Evolutionary conservation across 1,139 yeast species (phyloP).

Genomic region (Yamadazyma atlantica): DNA sequence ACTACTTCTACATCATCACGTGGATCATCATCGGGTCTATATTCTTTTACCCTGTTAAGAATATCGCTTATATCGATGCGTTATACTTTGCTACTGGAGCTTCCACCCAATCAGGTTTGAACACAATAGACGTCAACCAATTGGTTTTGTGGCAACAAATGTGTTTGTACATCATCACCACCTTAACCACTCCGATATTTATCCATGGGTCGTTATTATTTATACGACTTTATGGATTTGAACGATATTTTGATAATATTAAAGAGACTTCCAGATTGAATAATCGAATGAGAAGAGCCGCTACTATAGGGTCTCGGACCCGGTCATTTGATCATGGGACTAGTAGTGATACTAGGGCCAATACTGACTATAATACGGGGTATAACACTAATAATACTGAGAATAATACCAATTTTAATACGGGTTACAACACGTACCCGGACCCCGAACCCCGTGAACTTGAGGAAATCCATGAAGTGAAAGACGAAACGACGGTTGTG

Average conservation of each 20-base stretch:
- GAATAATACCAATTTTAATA: constrained; percentile 37
- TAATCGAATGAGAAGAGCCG: constrained; percentile 70
- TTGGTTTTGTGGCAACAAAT: constrained; percentile 77
- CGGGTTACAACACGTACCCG: constrained; percentile 1
- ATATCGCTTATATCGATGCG: constrained; percentile 72
- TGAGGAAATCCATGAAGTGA: constrained; percentile 1
- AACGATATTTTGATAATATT: constrained; percentile 81
- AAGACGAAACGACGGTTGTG: too few species aligned
- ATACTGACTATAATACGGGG: constrained; percentile 34
- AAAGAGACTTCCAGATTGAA: constrained; percentile 71
- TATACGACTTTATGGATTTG: constrained; percentile 87
- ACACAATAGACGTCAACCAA: constrained; percentile 67
- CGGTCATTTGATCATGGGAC: constrained; percentile 28
- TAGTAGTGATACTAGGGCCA: constrained; percentile 32
- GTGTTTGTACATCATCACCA: constrained; percentile 55
- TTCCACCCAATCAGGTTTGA: constrained; percentile 89
- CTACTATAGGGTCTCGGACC: constrained; percentile 66
- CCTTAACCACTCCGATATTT: constrained; percentile 82
- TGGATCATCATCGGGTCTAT: constrained; percentile 67
- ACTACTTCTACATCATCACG: constrained; percentile 61
- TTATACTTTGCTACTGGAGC: constrained; percentile 76
- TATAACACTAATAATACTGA: constrained; percentile 23
- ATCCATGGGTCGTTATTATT: constrained; percentile 80
- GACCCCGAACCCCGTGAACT: too few species aligned
- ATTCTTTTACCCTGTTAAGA: constrained; percentile 69